Percentiles rank a stretch among this genome's conserved stretches.
phyloP scores from a whole-genome alignment of 2,329 filamentous ascomycete species.

The Ophiostoma sp. region DNA sequence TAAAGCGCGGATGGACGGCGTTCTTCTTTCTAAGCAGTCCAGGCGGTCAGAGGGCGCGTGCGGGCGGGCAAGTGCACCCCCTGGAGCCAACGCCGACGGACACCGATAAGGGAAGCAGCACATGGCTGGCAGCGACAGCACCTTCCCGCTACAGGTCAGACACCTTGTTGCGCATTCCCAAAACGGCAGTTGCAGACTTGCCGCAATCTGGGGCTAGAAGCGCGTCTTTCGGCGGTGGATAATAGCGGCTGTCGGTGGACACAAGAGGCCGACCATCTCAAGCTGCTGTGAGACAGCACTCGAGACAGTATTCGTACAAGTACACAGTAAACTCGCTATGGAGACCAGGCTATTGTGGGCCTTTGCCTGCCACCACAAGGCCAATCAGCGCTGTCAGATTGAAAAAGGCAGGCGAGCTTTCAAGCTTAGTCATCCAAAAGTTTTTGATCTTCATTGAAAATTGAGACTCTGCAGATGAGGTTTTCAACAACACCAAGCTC shows the following conservation, averaged over 20 bases:
- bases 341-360: neutral
- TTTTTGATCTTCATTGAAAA: slow-evolving; percentile 12
- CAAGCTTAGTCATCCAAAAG: slow-evolving; percentile 21
- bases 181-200: slow-evolving; percentile 10
- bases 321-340: neutral
- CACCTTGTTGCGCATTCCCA: neutral
- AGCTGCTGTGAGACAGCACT: neutral
- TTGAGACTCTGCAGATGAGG: neutral
- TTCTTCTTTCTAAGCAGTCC: neutral
- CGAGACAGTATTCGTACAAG: too few relatives aligned
- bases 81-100: neutral
- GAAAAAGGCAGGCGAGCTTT: neutral
- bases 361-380: neutral
- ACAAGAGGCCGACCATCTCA: neutral
- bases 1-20: slow-evolving; percentile 1
- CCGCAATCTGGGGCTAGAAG: neutral
- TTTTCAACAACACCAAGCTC: neutral
- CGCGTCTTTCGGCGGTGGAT: neutral
- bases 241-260: slow-evolving; percentile 10
- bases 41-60: neutral
- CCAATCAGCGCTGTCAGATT: slow-evolving; percentile 19
- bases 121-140: neutral
- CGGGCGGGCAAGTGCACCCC: neutral
- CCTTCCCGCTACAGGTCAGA: neutral
- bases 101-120: neutral